Evolutionary conservation across 2,329 filamentous ascomycete genomes (phyloP).

Genomic region (Penicillium paneum): DNA sequence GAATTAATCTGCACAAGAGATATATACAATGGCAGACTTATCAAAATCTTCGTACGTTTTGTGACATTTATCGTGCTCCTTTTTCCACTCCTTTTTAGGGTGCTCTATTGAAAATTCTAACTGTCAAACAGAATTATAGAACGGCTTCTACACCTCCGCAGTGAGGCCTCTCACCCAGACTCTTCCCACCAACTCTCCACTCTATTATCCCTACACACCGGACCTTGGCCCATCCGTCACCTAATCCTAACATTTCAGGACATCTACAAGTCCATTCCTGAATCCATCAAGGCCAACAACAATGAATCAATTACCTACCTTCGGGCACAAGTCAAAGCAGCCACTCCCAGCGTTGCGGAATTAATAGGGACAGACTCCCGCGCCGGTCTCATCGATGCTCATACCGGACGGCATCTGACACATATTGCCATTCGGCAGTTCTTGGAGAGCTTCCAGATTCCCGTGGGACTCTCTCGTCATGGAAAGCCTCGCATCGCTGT

Average conservation of each 20-base stretch:
- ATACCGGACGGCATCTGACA: conserved; percentile 11
- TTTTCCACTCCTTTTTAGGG: not conserved
- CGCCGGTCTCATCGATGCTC: conserved; percentile 16
- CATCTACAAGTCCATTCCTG: conserved; percentile 15
- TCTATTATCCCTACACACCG: conserved; percentile 12
- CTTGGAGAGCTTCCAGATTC: conserved; percentile 20
- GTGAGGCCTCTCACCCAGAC: conserved; percentile 13
- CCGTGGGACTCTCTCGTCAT: conserved; percentile 21
- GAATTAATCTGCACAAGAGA: not conserved
- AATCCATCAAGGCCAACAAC: conserved; percentile 13
- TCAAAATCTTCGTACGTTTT: conserved; percentile 5
- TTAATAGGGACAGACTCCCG: conserved; percentile 15
- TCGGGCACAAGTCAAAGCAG: conserved; percentile 11
- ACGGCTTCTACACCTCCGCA: conserved; percentile 13
- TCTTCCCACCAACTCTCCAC: conserved; percentile 9
- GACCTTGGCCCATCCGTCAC: conserved; percentile 12
- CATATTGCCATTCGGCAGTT: conserved; percentile 20
- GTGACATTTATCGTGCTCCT: not conserved
- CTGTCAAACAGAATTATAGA: conserved; percentile 9
- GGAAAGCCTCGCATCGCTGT: conserved; percentile 49
- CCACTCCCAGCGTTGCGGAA: conserved; percentile 8
- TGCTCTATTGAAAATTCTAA: conserved; percentile 1
- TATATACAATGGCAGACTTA: conserved; percentile 4
- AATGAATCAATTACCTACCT: conserved; percentile 11
- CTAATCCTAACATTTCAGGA: conserved; percentile 14